phyloP scores from a whole-genome alignment of 192 early-diverging fungal species.

The Coemansia sp. region DNA sequence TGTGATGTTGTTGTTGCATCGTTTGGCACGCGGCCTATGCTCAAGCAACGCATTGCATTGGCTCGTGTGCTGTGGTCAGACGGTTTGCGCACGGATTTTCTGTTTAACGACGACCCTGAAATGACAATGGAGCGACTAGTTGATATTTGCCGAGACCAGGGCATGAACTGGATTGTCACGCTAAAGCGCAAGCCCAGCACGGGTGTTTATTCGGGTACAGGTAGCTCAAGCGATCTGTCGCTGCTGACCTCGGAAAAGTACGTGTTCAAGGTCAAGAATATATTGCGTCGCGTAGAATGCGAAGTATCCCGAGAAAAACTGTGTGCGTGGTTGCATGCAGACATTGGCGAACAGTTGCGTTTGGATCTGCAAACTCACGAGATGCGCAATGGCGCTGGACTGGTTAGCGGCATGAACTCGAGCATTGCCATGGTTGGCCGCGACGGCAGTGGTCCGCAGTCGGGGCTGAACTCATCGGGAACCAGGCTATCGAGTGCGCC shows the following conservation, averaged over 20 bases:
- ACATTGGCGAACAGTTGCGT: slow-evolving; percentile 66
- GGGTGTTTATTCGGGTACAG: not conserved
- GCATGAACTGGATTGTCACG: slow-evolving; percentile 81
- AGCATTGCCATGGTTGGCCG: slow-evolving; percentile 12
- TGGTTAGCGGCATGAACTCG: slow-evolving; percentile 5
- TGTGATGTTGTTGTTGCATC: slow-evolving; percentile 82
- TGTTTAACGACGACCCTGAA: slow-evolving; percentile 71
- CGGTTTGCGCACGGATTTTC: slow-evolving; percentile 77
- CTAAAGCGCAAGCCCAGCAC: slow-evolving; percentile 55
- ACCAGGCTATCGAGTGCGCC: no score
- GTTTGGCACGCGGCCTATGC: slow-evolving; percentile 65
- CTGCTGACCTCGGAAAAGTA: slow-evolving; percentile 12
- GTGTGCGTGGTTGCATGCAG: slow-evolving; percentile 60
- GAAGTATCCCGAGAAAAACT: slow-evolving; percentile 64
- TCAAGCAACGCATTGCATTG: slow-evolving; percentile 75
- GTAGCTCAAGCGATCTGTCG: not conserved
- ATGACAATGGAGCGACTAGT: slow-evolving; percentile 67
- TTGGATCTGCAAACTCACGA: slow-evolving; percentile 60
- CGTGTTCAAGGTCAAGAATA: slow-evolving; percentile 71
- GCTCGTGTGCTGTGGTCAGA: slow-evolving; percentile 77
- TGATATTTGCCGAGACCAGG: slow-evolving; percentile 61
- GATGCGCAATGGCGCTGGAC: slow-evolving; percentile 10
- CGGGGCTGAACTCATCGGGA: no score
- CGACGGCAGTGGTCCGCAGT: not conserved
- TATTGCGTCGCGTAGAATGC: slow-evolving; percentile 67